Base-by-base conservation (phyloP, 768 basidiomycete species). In the Boletellus ananas region DNA sequence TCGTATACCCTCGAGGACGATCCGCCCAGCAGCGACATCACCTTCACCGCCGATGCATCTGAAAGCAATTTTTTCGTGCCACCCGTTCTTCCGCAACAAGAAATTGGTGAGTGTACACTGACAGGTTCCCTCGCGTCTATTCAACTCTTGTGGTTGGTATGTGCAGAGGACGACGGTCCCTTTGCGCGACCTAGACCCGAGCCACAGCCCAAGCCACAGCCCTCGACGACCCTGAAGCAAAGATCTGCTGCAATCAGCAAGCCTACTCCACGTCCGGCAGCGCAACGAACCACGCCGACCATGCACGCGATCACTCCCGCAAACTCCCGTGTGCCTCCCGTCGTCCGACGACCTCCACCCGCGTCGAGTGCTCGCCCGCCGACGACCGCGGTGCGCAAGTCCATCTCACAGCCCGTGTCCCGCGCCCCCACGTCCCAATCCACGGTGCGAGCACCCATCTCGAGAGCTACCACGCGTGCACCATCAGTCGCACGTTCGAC, bases 1-100 rank as follows among this genome's bases (percentile, higher is more conserved):
- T 68, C 69, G 6, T 59, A 67, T 39, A 51, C 59, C 4, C 40
- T 69, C 8, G 73, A 75, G 17, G 73, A 75, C 11, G 55, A 64
- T 18, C 59, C 46, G 13, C 52, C 52, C 1, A 57, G 41, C 50
- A 45, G 45, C 35, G 25, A 58, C 27, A 6, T 58, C 1, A 62
- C 60, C 12, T 66, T 68, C 38, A 57, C 49, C 18, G n/a, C 20
- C 10, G 47, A 58, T 35, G 55, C 52, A 2, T 56, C 55, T 27
- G 63, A 67, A 38, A 44, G 16, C 0, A 50, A 45, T 39, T 66
- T 66, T 39, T 66, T 66, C n/a, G 52, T 40, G 3, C 49, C 8
- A 1, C 54, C 54, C 7, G 42, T 13, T 5, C 49, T 67, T 27
- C 56, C 58, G 0, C 58, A 58, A 37, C 57, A 27, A 48, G 53